Conservation (phyloP, 768 basidiomycete genomes). For the Stropharia rugosoannulata region DNA sequence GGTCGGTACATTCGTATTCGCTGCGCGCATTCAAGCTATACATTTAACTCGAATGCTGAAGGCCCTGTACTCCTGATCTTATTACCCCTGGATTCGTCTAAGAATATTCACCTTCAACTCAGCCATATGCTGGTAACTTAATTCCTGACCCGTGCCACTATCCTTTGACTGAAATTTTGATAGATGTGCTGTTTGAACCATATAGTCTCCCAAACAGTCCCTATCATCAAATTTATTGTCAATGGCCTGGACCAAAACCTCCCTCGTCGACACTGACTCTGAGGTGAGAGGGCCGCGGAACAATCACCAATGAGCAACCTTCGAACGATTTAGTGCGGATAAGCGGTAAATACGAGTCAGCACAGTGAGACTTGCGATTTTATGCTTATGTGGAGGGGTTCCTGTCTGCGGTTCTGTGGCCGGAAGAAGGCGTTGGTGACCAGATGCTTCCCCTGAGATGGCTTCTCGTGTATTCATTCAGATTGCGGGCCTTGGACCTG, state of each 20-base stretch:
- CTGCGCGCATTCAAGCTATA: not conserved
- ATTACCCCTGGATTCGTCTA: not conserved
- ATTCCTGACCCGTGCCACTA: too few species aligned
- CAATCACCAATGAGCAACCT: not conserved
- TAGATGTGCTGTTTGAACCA: too few species aligned
- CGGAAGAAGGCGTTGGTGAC: conserved; percentile 10
- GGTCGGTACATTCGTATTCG: not conserved
- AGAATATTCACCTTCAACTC: too few species aligned
- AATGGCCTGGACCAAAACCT: too few species aligned
- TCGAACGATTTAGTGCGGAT: conserved; percentile 13
- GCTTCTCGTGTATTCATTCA: not conserved
- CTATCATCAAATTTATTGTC: too few species aligned
- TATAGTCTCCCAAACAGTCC: too few species aligned
- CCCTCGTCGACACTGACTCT: too few species aligned
- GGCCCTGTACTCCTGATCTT: not conserved
- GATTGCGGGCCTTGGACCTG: too few species aligned
- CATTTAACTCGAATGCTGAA: not conserved
- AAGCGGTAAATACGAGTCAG: conserved; percentile 15
- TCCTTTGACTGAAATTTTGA: too few species aligned
- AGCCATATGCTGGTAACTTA: too few species aligned
- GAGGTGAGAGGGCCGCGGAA: not conserved
- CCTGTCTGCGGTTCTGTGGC: conserved; percentile 10
- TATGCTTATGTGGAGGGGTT: conserved; percentile 2
- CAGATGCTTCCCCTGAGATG: not conserved
- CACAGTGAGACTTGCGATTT: not conserved